Base-by-base conservation (phyloP, 2,329 filamentous ascomycete genomes). In the Knufia fluminis region DNA sequence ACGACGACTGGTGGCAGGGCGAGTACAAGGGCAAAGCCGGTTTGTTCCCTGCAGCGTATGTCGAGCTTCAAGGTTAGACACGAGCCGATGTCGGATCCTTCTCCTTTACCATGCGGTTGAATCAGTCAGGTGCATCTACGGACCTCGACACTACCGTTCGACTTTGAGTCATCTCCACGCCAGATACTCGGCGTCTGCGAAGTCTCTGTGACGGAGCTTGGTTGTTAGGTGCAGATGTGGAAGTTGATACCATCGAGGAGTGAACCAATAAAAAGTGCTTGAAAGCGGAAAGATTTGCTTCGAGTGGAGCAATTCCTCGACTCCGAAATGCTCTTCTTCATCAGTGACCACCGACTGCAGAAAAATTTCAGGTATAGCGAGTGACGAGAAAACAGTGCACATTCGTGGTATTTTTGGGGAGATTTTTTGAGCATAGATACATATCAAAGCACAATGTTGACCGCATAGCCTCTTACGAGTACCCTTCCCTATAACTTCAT, bases 1-100 rank as follows among this genome's bases (percentile, higher is more conserved):
- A 97, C 61, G 91, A 97, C 57, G 92, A 98, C 64, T 98, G 92
- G 92, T 98, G 92, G 92, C 85, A 91, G 60, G 92, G 92, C 51
- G 81, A 86, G 61, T 94, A 85, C 67, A 76, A 82, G 22, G 89
- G 89, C 45, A 78, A 83, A 51, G 78, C 78, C 24, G 92, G 92
- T 54, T 76, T 98, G 40, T 98, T 98, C 79, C 71, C 71, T 8
- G 68, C 71, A n/a, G 73, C 72, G 56, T 74, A 74, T 53, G 71
- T 73, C 20, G 62, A 70, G 52, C 57, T 72, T 52, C 61, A 70
- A 48, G 57, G 65, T 49, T 69, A 56, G 60, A 41, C 22, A 20
- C 17, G 19, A 19, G 14, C 53, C 52, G 16, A 48, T 52, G 1
- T 50, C 52, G 12, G 6, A 6, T 28, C 6, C 6, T 12, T 28